Conservation (phyloP, 2,329 filamentous ascomycete genomes). For the Aschersonia sp. region DNA sequence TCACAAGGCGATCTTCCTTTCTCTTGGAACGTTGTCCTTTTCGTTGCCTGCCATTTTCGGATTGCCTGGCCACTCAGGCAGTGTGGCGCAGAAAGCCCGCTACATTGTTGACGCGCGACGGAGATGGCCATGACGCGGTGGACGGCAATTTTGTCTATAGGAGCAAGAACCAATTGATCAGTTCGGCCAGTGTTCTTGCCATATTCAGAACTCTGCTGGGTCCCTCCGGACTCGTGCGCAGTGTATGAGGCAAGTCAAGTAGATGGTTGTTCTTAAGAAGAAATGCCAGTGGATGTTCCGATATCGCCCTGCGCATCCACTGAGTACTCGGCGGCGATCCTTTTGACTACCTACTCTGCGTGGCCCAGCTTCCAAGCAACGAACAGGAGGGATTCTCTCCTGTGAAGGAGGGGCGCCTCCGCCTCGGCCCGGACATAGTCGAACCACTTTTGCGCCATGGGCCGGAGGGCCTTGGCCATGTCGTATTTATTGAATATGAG, state of each 20-base stretch:
- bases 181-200: no score
- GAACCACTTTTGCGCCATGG: background rate
- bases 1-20: background rate
- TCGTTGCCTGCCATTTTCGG: no score
- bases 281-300: background rate
- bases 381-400: background rate
- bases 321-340: background rate
- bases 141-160: background rate
- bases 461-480: constrained; percentile 5
- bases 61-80: no score
- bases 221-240: background rate
- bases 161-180: background rate
- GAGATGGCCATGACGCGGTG: background rate
- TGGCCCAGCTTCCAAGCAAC: constrained; percentile 1
- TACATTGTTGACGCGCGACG: background rate
- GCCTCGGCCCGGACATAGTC: background rate
- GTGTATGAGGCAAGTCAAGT: background rate
- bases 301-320: background rate
- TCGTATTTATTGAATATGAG: constrained; percentile 7
- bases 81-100: background rate
- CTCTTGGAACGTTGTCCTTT: background rate
- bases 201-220: no score
- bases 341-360: background rate
- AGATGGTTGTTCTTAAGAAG: background rate
- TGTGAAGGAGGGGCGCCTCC: background rate